phyloP scores from a whole-genome alignment of 306 rosid genomes.

The Fragaria ananassa region DNA sequence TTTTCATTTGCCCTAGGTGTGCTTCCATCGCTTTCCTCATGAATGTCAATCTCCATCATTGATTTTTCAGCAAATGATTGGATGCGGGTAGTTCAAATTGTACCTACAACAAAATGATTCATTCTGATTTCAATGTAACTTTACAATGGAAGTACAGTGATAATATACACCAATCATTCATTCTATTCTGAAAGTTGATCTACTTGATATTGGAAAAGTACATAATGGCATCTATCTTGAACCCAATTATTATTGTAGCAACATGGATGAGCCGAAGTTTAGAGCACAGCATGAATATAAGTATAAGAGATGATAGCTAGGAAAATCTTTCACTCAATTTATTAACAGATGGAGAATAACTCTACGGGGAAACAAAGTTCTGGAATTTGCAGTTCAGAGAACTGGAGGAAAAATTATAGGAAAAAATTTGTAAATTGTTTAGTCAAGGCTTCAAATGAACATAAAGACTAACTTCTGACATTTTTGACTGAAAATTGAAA shows the following conservation, averaged over 20 bases:
- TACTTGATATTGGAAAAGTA: background rate
- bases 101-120: conserved; percentile 2
- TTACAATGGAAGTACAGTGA: background rate
- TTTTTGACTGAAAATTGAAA: background rate
- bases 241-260: background rate
- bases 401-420: background rate
- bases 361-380: background rate
- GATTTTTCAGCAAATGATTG: conserved; percentile 1
- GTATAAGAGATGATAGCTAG: too few relatives aligned
- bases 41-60: conserved; percentile 40
- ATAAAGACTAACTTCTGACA: background rate
- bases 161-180: background rate
- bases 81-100: background rate
- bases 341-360: background rate
- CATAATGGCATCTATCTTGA: background rate
- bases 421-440: background rate
- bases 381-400: background rate
- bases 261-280: background rate
- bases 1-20: conserved; percentile 4
- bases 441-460: background rate
- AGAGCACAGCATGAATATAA: too few relatives aligned
- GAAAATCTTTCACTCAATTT: too few relatives aligned
- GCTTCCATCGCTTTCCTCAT: conserved; percentile 28
- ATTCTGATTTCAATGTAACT: background rate
- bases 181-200: background rate